Base-by-base conservation (phyloP, 768 basidiomycete genomes). In the Tephrocybe sp. region DNA sequence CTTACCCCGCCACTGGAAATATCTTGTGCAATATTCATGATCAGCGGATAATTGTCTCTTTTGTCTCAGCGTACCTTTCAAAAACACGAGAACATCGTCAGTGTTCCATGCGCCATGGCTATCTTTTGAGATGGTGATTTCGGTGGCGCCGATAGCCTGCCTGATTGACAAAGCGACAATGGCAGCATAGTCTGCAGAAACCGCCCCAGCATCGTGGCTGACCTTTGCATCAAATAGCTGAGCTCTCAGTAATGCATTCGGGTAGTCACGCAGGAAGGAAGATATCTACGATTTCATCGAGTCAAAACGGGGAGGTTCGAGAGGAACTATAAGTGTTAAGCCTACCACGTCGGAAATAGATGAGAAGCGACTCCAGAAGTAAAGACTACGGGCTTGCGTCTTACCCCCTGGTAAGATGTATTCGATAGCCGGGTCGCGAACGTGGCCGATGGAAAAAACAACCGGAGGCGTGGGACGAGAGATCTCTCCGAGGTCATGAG, bases 1-100 rank as follows among this genome's bases (percentile, higher is more conserved):
- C 78, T 52, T 58, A 85, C 79, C 30, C 77, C 81, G 46, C 79
- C 73, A 50, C 79, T 81, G 3, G 81, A 81, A 24, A 84, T 83
- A 59, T 83, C 81, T 78, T 21, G 3, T 1, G 9, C n/a, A 26
- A 15, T 5, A 17, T 14, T 25, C 6, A 42, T n/a, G n/a, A n/a
- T 2, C 8, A 43, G 45, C 44, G 3, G 14, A 17, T 4, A n/a
- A 30, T 30, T 18, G 36, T 14, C 9, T n/a, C 17, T 34, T 17
- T 32, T 14, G 17, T n/a, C 4, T 14, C 3, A 26, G 45, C 28
- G 2, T 53, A 77, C 81, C 78, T 70, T 81, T 83, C 68, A 84
- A 69, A 63, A 85, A 83, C 10, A 79, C 71, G 28, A 83, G 65
- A 7, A 79, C 63, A 60, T 84, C 81, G 8, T 58, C 68, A 1